Evolutionary conservation across 306 rosid species (phyloP).

Genomic region (Macrotyloma uniflorum): DNA sequence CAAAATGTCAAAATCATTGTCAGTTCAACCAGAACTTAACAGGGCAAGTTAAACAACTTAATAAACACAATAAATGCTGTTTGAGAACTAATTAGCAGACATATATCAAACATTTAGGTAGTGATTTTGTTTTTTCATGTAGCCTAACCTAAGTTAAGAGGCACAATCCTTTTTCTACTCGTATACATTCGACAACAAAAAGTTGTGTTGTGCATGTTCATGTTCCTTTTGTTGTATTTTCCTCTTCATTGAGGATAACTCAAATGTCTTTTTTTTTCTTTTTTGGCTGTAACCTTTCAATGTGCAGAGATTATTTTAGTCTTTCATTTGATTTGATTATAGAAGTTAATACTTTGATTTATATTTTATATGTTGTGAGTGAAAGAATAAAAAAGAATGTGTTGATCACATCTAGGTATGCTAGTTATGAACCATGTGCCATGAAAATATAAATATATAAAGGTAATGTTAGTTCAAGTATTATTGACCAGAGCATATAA

Average conservation of each 20-base stretch:
- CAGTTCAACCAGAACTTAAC: conserved; percentile 18
- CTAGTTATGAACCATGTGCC: conserved; percentile 29
- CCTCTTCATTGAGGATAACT: neutral
- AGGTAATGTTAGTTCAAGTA: neutral
- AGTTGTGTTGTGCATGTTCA: neutral
- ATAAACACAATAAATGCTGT: conserved; percentile 28
- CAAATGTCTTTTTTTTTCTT: neutral
- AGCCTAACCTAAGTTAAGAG: neutral
- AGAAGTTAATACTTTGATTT: neutral
- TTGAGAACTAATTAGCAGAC: conserved; percentile 35
- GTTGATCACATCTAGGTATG: conserved; percentile 27
- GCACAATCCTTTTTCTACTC: neutral
- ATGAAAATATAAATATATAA: conserved; percentile 14
- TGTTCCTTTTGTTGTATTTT: neutral
- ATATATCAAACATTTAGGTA: conserved; percentile 12
- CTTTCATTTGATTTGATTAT: neutral
- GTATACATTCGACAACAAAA: neutral
- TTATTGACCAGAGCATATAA: neutral
- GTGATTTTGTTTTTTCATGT: neutral
- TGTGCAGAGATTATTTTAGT: neutral
- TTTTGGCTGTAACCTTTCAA: neutral
- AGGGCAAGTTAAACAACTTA: conserved; percentile 2
- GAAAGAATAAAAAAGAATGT: neutral
- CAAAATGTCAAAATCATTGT: conserved; percentile 37
- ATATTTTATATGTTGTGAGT: neutral